Evolutionary conservation across 2,329 filamentous ascomycete genomes (phyloP).

Genomic region (Ceratocystis ficicola): DNA sequence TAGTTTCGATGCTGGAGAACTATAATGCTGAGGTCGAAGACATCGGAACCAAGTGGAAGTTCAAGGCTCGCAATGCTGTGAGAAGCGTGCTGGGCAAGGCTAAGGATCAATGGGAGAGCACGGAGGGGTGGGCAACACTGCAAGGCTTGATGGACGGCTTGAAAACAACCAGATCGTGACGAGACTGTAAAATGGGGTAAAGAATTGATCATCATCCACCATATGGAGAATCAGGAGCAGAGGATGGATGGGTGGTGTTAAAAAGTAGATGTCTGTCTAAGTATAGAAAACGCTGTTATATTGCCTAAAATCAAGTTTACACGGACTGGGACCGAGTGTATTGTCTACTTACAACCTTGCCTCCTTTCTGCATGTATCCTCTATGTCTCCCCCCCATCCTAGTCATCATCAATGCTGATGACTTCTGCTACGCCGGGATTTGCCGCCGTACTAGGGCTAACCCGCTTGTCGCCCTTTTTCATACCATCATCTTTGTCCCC

Average conservation of each 20-base stretch:
- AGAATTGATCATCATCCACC: neutral
- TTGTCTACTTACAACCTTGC: neutral
- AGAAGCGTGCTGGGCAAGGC: constrained; percentile 72
- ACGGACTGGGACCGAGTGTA: neutral
- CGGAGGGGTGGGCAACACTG: constrained; percentile 52
- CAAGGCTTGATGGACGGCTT: constrained; percentile 45
- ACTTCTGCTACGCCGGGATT: neutral
- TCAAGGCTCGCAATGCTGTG: constrained; percentile 75
- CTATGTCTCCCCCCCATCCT: neutral
- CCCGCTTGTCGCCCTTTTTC: neutral
- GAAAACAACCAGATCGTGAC: constrained; percentile 27
- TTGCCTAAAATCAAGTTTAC: neutral
- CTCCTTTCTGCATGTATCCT: too few species aligned
- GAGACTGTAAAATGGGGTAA: neutral
- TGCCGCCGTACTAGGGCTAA: neutral
- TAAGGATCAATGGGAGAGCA: constrained; percentile 72
- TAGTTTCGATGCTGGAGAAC: constrained; percentile 75
- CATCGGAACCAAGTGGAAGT: constrained; percentile 72
- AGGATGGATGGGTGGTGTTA: too few species aligned
- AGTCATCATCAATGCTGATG: neutral
- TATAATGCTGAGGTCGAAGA: constrained; percentile 53
- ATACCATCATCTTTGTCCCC: neutral
- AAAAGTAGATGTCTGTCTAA: too few species aligned
- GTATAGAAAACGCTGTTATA: neutral
- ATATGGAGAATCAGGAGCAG: neutral